These are phyloP conservation scores for Babesia divergens DNA, from an alignment of 169 alveolate genomes.

Conservation along the genomic window DNA sequence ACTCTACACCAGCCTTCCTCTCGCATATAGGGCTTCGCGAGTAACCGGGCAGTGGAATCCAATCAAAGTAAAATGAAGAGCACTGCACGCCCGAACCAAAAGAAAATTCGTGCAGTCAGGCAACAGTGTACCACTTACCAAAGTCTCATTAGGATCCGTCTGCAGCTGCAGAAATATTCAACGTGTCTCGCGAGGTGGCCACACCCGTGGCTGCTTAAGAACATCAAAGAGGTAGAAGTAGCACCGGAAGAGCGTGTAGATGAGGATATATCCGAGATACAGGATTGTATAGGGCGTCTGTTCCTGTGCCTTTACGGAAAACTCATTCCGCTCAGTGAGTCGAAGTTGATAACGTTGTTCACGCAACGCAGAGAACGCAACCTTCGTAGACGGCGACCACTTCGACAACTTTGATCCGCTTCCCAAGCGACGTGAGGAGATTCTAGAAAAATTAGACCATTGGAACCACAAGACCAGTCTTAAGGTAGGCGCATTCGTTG, in stretches of 20 bases:
- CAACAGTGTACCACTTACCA: slow-evolving; percentile 39
- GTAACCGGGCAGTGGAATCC: not conserved
- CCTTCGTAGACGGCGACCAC: slow-evolving; percentile 1
- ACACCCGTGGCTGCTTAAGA: slow-evolving; percentile 42
- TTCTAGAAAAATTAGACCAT: slow-evolving; percentile 41
- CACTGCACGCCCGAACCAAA: not conserved
- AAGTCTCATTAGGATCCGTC: slow-evolving; percentile 33
- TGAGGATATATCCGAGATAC: slow-evolving; percentile 6
- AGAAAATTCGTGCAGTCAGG: slow-evolving; percentile 16
- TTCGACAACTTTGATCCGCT: slow-evolving; percentile 23
- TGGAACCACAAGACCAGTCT: slow-evolving; percentile 54
- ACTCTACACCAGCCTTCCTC: slow-evolving; percentile 8
- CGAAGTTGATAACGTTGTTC: not conserved
- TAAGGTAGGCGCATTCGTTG: slow-evolving; percentile 37
- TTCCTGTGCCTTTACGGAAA: slow-evolving; percentile 7
- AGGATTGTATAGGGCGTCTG: not conserved
- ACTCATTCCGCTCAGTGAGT: slow-evolving; percentile 25
- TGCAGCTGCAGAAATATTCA: slow-evolving; percentile 41
- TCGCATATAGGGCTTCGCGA: slow-evolving; percentile 27
- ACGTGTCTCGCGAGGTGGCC: slow-evolving; percentile 49
- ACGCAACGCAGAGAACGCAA: slow-evolving; percentile 6
- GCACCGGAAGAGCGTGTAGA: not conserved
- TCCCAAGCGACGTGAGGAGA: slow-evolving; percentile 23
- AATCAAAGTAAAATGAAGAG: slow-evolving; percentile 34
- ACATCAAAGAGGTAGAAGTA: not conserved